Evolutionary conservation across 192 early-diverging fungal genomes (phyloP).

Genomic region (Mortierella claussenii): DNA sequence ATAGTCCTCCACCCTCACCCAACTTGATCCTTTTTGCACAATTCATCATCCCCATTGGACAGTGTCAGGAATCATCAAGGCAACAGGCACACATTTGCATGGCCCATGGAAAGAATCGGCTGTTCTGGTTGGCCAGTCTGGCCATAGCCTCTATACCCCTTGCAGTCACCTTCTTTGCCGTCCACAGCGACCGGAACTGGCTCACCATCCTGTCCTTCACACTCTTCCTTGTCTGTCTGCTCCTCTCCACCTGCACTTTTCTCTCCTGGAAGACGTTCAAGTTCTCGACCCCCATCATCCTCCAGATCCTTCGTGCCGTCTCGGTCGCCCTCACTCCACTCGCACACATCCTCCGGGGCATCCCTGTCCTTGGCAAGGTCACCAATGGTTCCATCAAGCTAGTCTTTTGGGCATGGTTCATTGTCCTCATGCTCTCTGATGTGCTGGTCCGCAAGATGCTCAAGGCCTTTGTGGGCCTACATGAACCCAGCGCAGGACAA

Average conservation of each 20-base stretch:
- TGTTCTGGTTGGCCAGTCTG: constrained; percentile 43
- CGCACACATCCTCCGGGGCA: constrained; percentile 26
- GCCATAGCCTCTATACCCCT: constrained; percentile 43
- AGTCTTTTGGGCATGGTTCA: constrained; percentile 45
- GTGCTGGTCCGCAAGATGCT: constrained; percentile 43
- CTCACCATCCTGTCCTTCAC: constrained; percentile 37
- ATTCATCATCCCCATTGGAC: no score
- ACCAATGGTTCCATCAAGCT: constrained; percentile 46
- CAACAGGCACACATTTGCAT: constrained; percentile 16
- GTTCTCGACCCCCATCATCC: constrained; percentile 41
- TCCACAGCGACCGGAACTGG: constrained; percentile 33
- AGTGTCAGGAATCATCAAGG: no score
- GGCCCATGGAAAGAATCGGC: constrained; percentile 48
- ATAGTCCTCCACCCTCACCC: no score
- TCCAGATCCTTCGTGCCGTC: constrained; percentile 25
- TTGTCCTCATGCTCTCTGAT: constrained; percentile 46
- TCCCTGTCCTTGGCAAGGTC: constrained; percentile 44
- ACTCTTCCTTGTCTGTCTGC: constrained; percentile 35
- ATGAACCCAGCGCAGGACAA: constrained; percentile 45
- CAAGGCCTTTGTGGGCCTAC: constrained; percentile 45
- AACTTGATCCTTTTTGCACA: no score
- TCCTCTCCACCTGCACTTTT: constrained; percentile 47
- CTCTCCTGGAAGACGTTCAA: constrained; percentile 46
- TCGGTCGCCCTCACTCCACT: constrained; percentile 36
- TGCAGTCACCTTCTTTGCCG: constrained; percentile 29